Evolutionary conservation across 78 protist genomes (phyloP).

Genomic region (Capsaspora owczarzaki): DNA sequence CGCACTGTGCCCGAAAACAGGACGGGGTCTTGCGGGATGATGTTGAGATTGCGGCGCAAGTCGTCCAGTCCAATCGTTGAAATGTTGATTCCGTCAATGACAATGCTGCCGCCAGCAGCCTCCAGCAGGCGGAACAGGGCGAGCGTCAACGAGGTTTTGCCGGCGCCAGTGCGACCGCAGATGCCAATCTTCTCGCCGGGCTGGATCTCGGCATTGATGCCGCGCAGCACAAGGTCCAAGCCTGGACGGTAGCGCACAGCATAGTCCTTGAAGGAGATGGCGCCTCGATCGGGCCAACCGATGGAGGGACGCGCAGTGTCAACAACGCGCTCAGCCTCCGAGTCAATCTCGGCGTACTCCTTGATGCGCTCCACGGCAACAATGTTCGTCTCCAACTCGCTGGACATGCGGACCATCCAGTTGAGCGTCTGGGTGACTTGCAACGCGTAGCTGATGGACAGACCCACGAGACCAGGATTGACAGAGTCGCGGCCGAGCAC

Average conservation of each 20-base stretch:
- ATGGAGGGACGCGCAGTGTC: background rate
- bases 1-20: slow-evolving; percentile 70
- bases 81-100: background rate
- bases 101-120: background rate
- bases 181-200: slow-evolving; percentile 76
- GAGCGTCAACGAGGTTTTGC: slow-evolving; percentile 49
- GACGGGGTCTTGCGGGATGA: slow-evolving; percentile 86
- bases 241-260: slow-evolving; percentile 63
- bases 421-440: slow-evolving; percentile 32
- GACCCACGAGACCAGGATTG: slow-evolving; percentile 56
- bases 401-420: slow-evolving; percentile 27
- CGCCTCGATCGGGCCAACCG: slow-evolving; percentile 58
- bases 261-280: slow-evolving; percentile 18
- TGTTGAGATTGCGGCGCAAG: slow-evolving; percentile 56
- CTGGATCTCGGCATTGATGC: background rate
- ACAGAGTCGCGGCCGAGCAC: slow-evolving; percentile 14
- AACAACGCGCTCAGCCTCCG: slow-evolving; percentile 2
- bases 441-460: slow-evolving; percentile 55
- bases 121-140: slow-evolving; percentile 78
- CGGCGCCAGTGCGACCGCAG: slow-evolving; percentile 89
- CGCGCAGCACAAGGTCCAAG: slow-evolving; percentile 52
- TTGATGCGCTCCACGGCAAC: slow-evolving; percentile 63
- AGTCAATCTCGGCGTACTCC: slow-evolving; percentile 15
- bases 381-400: slow-evolving; percentile 61
- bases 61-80: slow-evolving; percentile 16